Evolutionary conservation across 2,329 filamentous ascomycete species (phyloP), one percentile per base, ranked within the genome.

Genomic region (Scytalidium lignicola): DNA sequence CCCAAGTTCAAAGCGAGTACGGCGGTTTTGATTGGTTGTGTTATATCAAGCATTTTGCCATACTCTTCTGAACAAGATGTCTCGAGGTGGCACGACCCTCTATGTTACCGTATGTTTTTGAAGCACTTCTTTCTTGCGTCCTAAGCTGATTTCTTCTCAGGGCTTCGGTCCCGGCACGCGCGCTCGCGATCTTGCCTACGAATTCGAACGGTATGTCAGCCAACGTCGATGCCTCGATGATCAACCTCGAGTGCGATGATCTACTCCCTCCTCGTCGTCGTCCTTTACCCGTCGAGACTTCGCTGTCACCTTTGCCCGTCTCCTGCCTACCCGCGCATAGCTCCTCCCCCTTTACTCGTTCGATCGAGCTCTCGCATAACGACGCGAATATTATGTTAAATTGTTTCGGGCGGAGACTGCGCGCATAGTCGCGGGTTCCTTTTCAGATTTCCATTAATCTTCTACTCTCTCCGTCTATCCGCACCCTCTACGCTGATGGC

Each of bases 161-260:
- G 93, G 93, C 81, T 99, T 99, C 74, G 95, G 92, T 82, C 90
- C 96, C 74, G 90, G 92, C 72, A 96, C 92, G 72, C 90, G 93
- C 79, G 90, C 93, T 72, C 90, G 93, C 83, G 91, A 99, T 80
- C 88, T 97, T 72, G 90, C 92, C 78, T 96, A 95, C 88, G 92
- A 97, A 81, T 97, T 97, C 88, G 92, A 97, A 91, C 90, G 92
- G 90, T 96, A 96, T 83, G 91, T 95, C 80, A 78, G 67, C 69
- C 71, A 69, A 69, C 69, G 67, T 71, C 74, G 71, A 73, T 72
- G 67, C 69, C 66, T 71, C 64, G 64, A 68, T 67, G 61, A 65
- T 65, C 63, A 63, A 55, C 61, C 53, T 63, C 62, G 60, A 64
- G 58, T 65, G 65, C 64, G 58, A 63, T 62, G 62, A 62, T 66